A percentile compares a stretch with the other conserved stretches of the same genome.
These are phyloP conservation scores for Chlamydomonas reinhardtii DNA, from an alignment of 163 green algal species.

Conservation along the genomic window DNA sequence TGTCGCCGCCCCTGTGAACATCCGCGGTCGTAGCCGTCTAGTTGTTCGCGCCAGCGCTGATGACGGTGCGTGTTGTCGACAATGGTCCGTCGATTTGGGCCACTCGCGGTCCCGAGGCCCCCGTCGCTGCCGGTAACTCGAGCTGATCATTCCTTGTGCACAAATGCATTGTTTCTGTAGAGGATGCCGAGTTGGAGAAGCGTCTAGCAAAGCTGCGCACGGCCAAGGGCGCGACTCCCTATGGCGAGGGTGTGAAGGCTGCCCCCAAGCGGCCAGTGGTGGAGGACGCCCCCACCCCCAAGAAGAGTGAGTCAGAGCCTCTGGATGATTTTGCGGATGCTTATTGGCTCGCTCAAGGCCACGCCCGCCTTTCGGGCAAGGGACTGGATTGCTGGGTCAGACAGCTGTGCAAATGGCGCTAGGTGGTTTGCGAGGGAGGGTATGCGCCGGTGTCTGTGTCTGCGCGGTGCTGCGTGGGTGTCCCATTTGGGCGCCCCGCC, in stretches of 20 bases:
- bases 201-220: slow-evolving; percentile 69
- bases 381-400: no score
- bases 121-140: neutral
- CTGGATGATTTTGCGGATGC: no score
- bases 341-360: no score
- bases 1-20: neutral
- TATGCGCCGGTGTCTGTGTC: no score
- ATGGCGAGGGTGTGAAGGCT: slow-evolving; percentile 57
- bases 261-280: neutral
- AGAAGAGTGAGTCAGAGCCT: slow-evolving; percentile 21
- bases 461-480: no score
- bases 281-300: neutral
- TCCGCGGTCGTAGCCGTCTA: neutral
- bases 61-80: neutral
- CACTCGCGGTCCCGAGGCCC: no score
- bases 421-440: no score
- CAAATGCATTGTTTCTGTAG: neutral
- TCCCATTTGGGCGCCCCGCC: no score
- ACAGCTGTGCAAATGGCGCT: no score
- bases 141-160: neutral
- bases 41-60: neutral
- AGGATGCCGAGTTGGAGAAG: slow-evolving; percentile 76
- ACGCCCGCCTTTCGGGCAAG: no score
- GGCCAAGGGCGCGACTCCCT: slow-evolving; percentile 70
- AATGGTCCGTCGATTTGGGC: no score